These are phyloP conservation scores for Grosmannia huntii DNA, from an alignment of 2,329 filamentous ascomycete species.

Conservation along the genomic window DNA sequence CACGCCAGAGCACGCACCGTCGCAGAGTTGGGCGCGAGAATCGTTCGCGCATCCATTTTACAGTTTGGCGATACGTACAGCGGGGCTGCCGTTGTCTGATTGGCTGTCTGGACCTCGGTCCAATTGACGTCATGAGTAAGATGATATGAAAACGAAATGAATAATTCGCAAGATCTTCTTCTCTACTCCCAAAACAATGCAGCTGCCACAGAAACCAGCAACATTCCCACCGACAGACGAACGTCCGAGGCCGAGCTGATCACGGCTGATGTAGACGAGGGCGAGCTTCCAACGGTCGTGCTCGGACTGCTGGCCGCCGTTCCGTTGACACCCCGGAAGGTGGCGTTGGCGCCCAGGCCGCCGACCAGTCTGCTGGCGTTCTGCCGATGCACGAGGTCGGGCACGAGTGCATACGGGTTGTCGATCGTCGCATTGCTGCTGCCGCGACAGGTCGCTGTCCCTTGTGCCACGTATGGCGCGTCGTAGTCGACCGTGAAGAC, in stretches of 20 bases:
- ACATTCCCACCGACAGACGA: neutral
- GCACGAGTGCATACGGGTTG: constrained; percentile 6
- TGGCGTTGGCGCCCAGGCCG: constrained; percentile 8
- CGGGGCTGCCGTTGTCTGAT: neutral
- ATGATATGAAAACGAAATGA: too few species aligned
- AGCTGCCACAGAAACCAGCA: neutral
- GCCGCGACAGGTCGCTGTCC: too few species aligned
- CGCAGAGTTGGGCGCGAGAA: too few species aligned
- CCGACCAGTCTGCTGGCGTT: constrained; percentile 6
- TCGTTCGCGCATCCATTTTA: too few species aligned
- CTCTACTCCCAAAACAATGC: neutral
- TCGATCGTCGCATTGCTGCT: neutral
- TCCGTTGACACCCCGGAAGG: constrained; percentile 1
- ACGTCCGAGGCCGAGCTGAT: neutral
- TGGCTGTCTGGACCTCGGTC: neutral
- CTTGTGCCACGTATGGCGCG: constrained; percentile 3
- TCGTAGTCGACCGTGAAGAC: constrained; percentile 13
- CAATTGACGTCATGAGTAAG: constrained; percentile 1
- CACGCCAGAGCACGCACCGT: too few species aligned
- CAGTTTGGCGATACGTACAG: neutral
- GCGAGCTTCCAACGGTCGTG: neutral
- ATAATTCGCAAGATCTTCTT: too few species aligned
- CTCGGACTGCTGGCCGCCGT: too few species aligned
- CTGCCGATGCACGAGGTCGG: constrained; percentile 6
- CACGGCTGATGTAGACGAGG: neutral